Evolutionary conservation across 805 yeast genomes (phyloP).

Genomic region (Cyberlindnera amylophila): DNA sequence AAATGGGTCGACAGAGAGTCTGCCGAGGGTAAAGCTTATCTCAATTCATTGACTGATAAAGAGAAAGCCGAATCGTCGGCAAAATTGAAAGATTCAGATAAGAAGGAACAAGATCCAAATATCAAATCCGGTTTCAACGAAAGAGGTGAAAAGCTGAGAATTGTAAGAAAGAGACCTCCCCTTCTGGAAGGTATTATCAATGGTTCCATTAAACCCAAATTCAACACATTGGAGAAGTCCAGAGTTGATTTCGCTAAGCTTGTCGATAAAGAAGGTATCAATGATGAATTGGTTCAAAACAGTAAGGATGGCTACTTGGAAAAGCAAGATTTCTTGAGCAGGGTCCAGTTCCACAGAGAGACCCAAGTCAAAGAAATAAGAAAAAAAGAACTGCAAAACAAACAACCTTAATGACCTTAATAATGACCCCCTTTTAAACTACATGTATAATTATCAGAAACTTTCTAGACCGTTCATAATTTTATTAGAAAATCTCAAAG

Average conservation of each 20-base stretch:
- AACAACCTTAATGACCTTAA: no score
- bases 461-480: no score
- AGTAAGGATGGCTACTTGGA: constrained; percentile 91
- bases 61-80: constrained; percentile 15
- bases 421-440: no score
- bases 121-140: constrained; percentile 18
- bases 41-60: constrained; percentile 48
- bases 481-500: no score
- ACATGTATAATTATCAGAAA: no score
- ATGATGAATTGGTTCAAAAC: constrained; percentile 74
- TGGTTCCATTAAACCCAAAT: constrained; percentile 66
- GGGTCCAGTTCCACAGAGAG: constrained; percentile 54
- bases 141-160: constrained; percentile 38
- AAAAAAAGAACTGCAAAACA: constrained; percentile 30
- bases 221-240: constrained; percentile 90
- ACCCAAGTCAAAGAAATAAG: constrained; percentile 36
- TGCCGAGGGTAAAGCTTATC: constrained; percentile 83
- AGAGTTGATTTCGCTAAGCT: constrained; percentile 92
- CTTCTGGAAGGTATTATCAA: constrained; percentile 71
- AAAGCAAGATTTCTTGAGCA: constrained; percentile 80
- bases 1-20: constrained; percentile 73
- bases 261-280: constrained; percentile 81
- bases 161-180: constrained; percentile 69
- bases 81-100: constrained; percentile 11
- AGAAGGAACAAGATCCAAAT: constrained; percentile 8